A percentile compares a stretch with the other conserved stretches of the same genome.
Evolutionary conservation across 2,329 filamentous ascomycete genomes (phyloP).

Genomic region (Pseudonectria foliicola): DNA sequence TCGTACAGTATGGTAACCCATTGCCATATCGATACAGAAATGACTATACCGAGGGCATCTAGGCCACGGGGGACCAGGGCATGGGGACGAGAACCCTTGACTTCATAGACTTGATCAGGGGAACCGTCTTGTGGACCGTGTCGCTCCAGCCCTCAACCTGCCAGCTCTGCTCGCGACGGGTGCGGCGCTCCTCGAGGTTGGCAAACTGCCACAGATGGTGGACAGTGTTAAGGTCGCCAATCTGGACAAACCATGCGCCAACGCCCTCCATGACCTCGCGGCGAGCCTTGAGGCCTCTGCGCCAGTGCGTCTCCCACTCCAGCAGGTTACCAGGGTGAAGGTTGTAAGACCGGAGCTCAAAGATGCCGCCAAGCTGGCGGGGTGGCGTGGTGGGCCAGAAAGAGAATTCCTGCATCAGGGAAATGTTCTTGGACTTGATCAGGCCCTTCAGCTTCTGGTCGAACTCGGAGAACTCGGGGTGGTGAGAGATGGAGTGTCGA

Average conservation of each 20-base stretch:
- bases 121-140: conserved; percentile 97
- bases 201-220: conserved; percentile 99
- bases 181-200: conserved; percentile 86
- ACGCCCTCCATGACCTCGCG: conserved; percentile 98
- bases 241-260: conserved; percentile 97
- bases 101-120: conserved; percentile 94
- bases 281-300: conserved; percentile 80
- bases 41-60: conserved; percentile 17
- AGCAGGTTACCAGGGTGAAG: conserved; percentile 91
- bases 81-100: conserved; percentile 88
- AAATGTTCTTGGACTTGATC: conserved; percentile 77
- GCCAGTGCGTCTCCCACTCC: conserved; percentile 99
- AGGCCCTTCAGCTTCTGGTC: conserved; percentile 78
- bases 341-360: conserved; percentile 94
- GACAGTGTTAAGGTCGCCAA: conserved; percentile 94
- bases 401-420: conserved; percentile 98
- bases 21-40: too few species aligned
- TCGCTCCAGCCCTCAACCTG: conserved; percentile 90
- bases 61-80: conserved; percentile 92
- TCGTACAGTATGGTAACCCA: too few species aligned
- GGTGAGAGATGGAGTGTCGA: conserved; percentile 72
- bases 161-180: conserved; percentile 91
- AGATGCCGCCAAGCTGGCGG: conserved; percentile 81
- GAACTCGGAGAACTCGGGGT: conserved; percentile 78
- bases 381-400: conserved; percentile 97